Conservation (phyloP, 345 rosid species). For the thale cress (Arabidopsis thaliana) region TAIR10.1 NC_003070.9:26230501-26231000, state of each 20-base stretch:
- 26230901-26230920: conserved; percentile 19
- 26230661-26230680: conserved; percentile 1
- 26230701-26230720: background rate
- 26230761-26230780: background rate
- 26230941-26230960: background rate
- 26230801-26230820: background rate
- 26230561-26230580: background rate
- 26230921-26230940: background rate
- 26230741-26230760: background rate
- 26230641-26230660: background rate
- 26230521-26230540: background rate
- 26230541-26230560: background rate
- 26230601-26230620: background rate
- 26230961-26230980: conserved; percentile 1
- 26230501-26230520: accelerated
- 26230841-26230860: background rate
- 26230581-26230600: background rate
- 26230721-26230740: background rate
- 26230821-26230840: background rate
- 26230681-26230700: accelerated
- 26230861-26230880: conserved; percentile 15
- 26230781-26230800: accelerated
- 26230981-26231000: background rate
- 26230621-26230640: conserved; percentile 3
- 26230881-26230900: background rate